Percentiles rank a stretch among this genome's conserved stretches.
Evolutionary conservation across 306 rosid genomes (phyloP).

Genomic region (Prinsepia uniflora): DNA sequence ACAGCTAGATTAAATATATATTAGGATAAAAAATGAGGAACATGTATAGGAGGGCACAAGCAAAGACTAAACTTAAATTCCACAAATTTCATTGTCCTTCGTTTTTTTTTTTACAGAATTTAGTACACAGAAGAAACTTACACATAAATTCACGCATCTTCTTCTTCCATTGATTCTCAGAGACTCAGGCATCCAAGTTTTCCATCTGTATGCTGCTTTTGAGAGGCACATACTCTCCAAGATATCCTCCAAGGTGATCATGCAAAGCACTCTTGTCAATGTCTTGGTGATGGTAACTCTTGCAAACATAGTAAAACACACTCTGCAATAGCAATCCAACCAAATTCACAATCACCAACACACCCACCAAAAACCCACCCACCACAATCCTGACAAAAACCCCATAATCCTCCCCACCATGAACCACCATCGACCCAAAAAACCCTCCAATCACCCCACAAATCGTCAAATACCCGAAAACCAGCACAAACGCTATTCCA

Average conservation of each 20-base stretch:
- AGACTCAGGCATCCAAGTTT: constrained; percentile 57
- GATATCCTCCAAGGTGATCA: constrained; percentile 96
- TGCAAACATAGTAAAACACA: constrained; percentile 90
- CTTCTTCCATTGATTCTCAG: neutral
- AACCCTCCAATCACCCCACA: constrained; percentile 49
- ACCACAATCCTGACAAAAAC: constrained; percentile 61
- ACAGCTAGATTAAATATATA: constrained; percentile 11
- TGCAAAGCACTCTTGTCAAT: constrained; percentile 81
- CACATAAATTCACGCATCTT: constrained; percentile 14
- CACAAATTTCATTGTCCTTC: neutral
- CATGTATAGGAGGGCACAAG: neutral
- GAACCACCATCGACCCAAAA: constrained; percentile 73
- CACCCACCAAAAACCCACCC: constrained; percentile 82
- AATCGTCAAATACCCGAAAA: constrained; percentile 43
- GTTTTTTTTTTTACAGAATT: constrained; percentile 3
- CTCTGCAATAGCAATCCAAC: constrained; percentile 87
- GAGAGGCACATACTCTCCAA: constrained; percentile 94
- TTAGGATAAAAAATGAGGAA: neutral
- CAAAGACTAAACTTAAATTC: neutral
- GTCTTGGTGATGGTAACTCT: constrained; percentile 86
- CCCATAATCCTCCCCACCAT: constrained; percentile 52
- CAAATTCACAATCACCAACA: constrained; percentile 80
- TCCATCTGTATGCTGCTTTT: constrained; percentile 97
- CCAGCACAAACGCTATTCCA: constrained; percentile 48
- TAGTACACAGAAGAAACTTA: constrained; percentile 31